phyloP scores from a whole-genome alignment of 2,329 filamentous ascomycete genomes.

The Decorospora gaudefroyi region DNA sequence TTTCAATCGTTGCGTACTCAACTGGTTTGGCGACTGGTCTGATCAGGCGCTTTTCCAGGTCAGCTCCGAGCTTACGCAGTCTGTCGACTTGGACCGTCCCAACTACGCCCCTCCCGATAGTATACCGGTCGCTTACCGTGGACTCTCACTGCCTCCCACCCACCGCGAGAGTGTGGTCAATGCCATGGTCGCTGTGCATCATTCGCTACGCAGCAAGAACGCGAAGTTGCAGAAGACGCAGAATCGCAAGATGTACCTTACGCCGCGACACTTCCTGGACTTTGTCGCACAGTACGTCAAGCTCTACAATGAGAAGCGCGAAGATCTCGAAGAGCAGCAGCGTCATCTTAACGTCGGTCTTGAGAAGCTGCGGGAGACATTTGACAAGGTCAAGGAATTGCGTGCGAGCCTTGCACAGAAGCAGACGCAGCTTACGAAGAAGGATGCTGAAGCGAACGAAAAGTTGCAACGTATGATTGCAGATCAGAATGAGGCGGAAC shows the following conservation, averaged over 20 bases:
- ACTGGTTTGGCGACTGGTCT: constrained; percentile 99
- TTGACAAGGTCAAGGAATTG: constrained; percentile 94
- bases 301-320: constrained; percentile 96
- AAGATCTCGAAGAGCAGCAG: constrained; percentile 97
- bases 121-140: constrained; percentile 89
- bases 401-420: constrained; percentile 90
- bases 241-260: constrained; percentile 88
- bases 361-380: constrained; percentile 94
- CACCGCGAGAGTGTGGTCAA: constrained; percentile 94
- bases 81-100: constrained; percentile 89
- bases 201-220: constrained; percentile 91
- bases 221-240: constrained; percentile 86
- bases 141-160: constrained; percentile 79
- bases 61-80: constrained; percentile 90
- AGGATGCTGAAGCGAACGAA: constrained; percentile 94
- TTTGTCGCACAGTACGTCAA: constrained; percentile 98
- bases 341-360: constrained; percentile 97
- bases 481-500: constrained; percentile 91
- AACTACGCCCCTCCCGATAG: constrained; percentile 86
- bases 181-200: constrained; percentile 98
- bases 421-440: constrained; percentile 88
- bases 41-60: constrained; percentile 99
- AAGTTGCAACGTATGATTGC: constrained; percentile 97
- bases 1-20: constrained; percentile 99
- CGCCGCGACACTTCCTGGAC: constrained; percentile 94